A percentile compares a stretch with the other conserved stretches of the same genome.
phyloP scores from a whole-genome alignment of 441 rosid genomes.

The Manihot esculenta region DNA sequence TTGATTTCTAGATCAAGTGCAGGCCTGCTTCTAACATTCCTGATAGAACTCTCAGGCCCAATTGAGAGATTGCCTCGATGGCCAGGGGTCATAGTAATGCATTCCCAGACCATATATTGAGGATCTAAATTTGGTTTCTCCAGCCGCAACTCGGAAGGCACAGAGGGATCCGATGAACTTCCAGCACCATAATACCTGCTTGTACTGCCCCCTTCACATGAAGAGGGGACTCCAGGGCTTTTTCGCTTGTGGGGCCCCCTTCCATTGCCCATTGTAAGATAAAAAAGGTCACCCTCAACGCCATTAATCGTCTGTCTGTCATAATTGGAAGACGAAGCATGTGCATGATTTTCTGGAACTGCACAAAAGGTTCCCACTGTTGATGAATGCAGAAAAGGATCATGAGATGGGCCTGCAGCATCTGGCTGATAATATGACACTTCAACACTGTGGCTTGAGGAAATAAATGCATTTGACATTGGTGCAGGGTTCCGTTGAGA shows the following conservation, averaged over 20 bases:
- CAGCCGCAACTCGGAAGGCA: slow-evolving; percentile 49
- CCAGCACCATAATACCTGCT: slow-evolving; percentile 62
- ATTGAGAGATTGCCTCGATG: slow-evolving; percentile 50
- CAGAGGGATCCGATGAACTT: slow-evolving; percentile 62
- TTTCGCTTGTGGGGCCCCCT: slow-evolving; percentile 76
- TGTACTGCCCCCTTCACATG: slow-evolving; percentile 69
- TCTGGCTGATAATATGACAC: slow-evolving; percentile 54
- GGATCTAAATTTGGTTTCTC: slow-evolving; percentile 55
- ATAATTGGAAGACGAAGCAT: slow-evolving; percentile 61
- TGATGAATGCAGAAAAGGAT: slow-evolving; percentile 47
- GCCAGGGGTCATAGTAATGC: slow-evolving; percentile 36
- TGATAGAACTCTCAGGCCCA: slow-evolving; percentile 63
- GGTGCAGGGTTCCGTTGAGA: slow-evolving; percentile 67
- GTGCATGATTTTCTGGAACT: slow-evolving; percentile 51
- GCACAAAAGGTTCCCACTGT: slow-evolving; percentile 43
- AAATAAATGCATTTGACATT: slow-evolving; percentile 48
- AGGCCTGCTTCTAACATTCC: slow-evolving; percentile 84
- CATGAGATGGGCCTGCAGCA: slow-evolving; percentile 52
- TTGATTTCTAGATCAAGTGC: slow-evolving; percentile 60
- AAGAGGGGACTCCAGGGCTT: slow-evolving; percentile 61
- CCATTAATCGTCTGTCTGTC: slow-evolving; percentile 51
- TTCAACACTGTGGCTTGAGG: slow-evolving; percentile 50
- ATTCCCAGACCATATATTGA: slow-evolving; percentile 55
- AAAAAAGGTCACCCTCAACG: slow-evolving; percentile 53
- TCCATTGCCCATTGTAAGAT: slow-evolving; percentile 49